Conservation (phyloP, 108 stramenopile species). For the Skeletonema tropicum region DNA sequence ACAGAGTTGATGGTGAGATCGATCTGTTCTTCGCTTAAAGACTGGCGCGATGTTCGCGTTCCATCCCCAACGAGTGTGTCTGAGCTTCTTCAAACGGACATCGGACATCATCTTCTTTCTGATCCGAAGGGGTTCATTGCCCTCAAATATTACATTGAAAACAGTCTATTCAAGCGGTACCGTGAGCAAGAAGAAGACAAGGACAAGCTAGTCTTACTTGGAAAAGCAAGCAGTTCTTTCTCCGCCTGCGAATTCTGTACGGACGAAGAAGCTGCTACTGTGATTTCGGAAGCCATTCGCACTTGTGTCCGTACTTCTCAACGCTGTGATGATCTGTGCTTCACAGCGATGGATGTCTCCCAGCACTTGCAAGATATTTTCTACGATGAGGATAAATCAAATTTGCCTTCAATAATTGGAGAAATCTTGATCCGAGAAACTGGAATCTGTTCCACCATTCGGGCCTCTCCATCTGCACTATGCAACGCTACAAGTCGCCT, state of each 20-base stretch:
- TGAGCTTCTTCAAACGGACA: conserved; percentile 1
- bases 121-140: neutral
- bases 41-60: neutral
- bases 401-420: neutral
- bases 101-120: neutral
- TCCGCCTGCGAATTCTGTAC: neutral
- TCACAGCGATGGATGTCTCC: neutral
- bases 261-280: neutral
- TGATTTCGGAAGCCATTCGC: neutral
- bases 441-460: conserved; percentile 12
- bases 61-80: neutral
- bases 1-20: neutral
- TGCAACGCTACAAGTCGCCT: neutral
- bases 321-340: neutral
- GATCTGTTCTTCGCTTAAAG: neutral
- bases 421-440: neutral
- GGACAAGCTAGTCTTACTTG: neutral
- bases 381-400: neutral
- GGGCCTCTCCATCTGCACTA: neutral
- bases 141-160: neutral
- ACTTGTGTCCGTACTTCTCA: neutral
- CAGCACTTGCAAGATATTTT: neutral
- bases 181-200: neutral
- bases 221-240: neutral
- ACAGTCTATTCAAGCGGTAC: neutral